Percentiles rank a stretch among this genome's conserved stretches.
Conservation (phyloP, 352 stramenopile species). For the Globisporangium camurandrum region DNA sequence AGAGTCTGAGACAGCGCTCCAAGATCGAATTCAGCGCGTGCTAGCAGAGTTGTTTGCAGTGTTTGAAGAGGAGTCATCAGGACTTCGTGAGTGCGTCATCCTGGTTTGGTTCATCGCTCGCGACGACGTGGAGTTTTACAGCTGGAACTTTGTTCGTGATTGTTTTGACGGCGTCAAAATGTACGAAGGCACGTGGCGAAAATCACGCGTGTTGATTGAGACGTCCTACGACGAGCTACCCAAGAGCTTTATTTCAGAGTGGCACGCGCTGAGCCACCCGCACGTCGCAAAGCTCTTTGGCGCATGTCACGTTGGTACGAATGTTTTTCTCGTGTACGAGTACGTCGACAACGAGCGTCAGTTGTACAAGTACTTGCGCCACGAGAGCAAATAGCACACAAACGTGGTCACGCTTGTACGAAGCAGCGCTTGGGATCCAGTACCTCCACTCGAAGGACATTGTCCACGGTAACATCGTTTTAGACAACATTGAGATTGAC, state of each 20-base stretch:
- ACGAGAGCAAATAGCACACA: neutral
- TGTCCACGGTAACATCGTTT: slow-evolving; percentile 11
- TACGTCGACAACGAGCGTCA: neutral
- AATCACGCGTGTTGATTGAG: slow-evolving; percentile 3
- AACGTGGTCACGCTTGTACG: slow-evolving; percentile 12
- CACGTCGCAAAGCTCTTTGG: slow-evolving; percentile 8
- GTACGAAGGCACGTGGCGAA: slow-evolving; percentile 4
- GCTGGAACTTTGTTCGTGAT: neutral
- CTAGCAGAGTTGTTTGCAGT: neutral
- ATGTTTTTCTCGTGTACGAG: slow-evolving; percentile 2
- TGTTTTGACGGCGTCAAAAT: neutral
- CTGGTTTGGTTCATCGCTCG: neutral
- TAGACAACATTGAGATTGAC: slow-evolving; percentile 8
- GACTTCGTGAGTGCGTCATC: neutral
- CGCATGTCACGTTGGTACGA: neutral
- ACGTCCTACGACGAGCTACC: neutral
- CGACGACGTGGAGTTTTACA: slow-evolving; percentile 1
- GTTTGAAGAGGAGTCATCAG: neutral
- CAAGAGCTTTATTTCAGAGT: neutral
- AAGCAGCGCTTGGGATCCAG: slow-evolving; percentile 17
- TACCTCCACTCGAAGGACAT: slow-evolving; percentile 19
- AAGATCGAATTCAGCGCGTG: neutral
- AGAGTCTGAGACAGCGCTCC: neutral
- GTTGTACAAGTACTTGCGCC: neutral
- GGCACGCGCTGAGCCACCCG: slow-evolving; percentile 6